Evolutionary conservation across 2,329 filamentous ascomycete species (phyloP).

Genomic region (Aspergillus sp.): DNA sequence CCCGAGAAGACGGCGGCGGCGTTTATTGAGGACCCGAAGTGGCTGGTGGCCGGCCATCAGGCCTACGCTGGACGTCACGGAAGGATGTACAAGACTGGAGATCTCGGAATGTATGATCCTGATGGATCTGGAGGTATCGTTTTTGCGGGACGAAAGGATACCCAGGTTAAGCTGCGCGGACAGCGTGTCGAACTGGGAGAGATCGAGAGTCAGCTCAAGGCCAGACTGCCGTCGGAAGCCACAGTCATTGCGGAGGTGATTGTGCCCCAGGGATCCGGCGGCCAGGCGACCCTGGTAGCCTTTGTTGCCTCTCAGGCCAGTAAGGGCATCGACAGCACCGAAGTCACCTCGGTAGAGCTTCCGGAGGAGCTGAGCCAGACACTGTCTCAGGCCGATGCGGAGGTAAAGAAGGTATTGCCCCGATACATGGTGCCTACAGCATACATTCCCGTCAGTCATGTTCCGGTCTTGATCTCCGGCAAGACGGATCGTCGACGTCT

Average conservation of each 20-base stretch:
- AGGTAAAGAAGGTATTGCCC: constrained; percentile 31
- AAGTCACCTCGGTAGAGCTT: constrained; percentile 18
- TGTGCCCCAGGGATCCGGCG: constrained; percentile 28
- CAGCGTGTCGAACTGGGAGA: constrained; percentile 49
- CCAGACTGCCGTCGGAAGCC: constrained; percentile 30
- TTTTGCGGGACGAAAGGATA: constrained; percentile 44
- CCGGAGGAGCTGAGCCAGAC: constrained; percentile 19
- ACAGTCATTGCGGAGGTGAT: constrained; percentile 55
- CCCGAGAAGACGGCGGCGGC: constrained; percentile 37
- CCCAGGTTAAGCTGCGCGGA: constrained; percentile 46
- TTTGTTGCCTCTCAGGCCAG: constrained; percentile 32
- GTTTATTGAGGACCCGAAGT: constrained; percentile 43
- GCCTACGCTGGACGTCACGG: constrained; percentile 29
- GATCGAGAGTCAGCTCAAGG: constrained; percentile 41
- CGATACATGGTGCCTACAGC: constrained; percentile 42
- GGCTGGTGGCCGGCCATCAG: constrained; percentile 35
- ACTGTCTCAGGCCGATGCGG: constrained; percentile 26
- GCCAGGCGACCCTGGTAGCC: constrained; percentile 34
- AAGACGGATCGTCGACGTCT: constrained; percentile 48
- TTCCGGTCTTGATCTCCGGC: constrained; percentile 48
- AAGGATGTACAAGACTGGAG: constrained; percentile 45
- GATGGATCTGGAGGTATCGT: constrained; percentile 42
- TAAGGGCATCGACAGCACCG: constrained; percentile 21
- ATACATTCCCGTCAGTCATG: constrained; percentile 46
- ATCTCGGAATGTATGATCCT: constrained; percentile 41